Percentiles rank a stretch among this genome's conserved stretches.
Conservation (phyloP, 1,284 basidiomycete species). For the Ustilago esculenta region DNA sequence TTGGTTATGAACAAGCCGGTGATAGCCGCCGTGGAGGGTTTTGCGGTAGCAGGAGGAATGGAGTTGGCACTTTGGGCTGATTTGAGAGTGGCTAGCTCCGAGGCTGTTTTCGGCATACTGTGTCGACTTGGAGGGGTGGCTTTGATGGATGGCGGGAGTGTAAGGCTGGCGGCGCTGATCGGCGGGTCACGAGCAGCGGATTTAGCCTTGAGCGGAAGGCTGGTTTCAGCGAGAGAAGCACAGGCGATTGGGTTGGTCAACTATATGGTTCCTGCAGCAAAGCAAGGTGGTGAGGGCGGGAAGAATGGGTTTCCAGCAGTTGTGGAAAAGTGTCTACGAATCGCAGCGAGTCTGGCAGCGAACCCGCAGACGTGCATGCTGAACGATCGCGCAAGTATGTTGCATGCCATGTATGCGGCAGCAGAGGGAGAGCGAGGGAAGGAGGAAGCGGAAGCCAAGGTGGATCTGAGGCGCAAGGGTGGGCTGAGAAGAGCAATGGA, state of each 20-base stretch:
- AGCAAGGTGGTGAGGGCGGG: background rate
- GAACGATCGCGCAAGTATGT: constrained; percentile 38
- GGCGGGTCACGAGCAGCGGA: constrained; percentile 33
- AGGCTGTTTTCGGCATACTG: constrained; percentile 27
- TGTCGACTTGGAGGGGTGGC: constrained; percentile 42
- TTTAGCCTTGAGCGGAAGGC: constrained; percentile 26
- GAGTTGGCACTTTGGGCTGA: constrained; percentile 44
- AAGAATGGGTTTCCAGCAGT: constrained; percentile 11
- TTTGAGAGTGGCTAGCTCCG: constrained; percentile 21
- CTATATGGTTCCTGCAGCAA: constrained; percentile 7
- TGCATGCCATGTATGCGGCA: constrained; percentile 22
- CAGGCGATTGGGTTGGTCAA: constrained; percentile 34
- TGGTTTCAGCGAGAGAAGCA: constrained; percentile 27
- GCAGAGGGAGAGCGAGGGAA: background rate
- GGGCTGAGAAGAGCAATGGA: constrained; percentile 31
- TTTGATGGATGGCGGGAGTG: constrained; percentile 41
- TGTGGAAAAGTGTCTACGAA: constrained; percentile 20
- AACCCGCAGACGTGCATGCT: constrained; percentile 45
- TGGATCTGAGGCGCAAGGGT: constrained; percentile 36
- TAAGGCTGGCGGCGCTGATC: constrained; percentile 30
- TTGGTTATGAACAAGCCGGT: constrained; percentile 45
- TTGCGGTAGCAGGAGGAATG: constrained; percentile 41
- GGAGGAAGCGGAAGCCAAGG: background rate
- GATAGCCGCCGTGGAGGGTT: constrained; percentile 36
- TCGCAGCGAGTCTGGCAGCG: constrained; percentile 21